Percentiles rank a stretch among this genome's conserved stretches.
These are phyloP conservation scores for Boletus reticuloceps DNA, from an alignment of 768 basidiomycete species.

Conservation along the genomic window DNA sequence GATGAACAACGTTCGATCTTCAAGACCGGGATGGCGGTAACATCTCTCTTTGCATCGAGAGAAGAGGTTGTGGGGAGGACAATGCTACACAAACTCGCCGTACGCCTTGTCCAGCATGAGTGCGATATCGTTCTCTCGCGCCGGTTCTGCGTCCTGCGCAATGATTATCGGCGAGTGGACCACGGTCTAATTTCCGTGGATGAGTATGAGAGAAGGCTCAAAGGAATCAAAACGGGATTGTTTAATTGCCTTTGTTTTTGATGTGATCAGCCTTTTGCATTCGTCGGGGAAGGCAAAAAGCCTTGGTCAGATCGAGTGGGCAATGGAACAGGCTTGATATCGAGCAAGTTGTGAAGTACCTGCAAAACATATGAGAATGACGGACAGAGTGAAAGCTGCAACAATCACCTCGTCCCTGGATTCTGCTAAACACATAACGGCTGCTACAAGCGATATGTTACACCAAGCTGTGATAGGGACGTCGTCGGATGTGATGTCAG, in stretches of 20 bases:
- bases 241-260: slow-evolving; percentile 70
- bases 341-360: slow-evolving; percentile 68
- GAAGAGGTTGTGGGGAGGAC: slow-evolving; percentile 59
- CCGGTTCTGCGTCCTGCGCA: slow-evolving; percentile 57
- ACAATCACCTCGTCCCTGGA: slow-evolving; percentile 69
- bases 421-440: slow-evolving; percentile 61
- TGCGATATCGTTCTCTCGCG: slow-evolving; percentile 51
- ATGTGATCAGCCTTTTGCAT: slow-evolving; percentile 52
- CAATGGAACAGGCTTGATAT: slow-evolving; percentile 56
- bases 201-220: neutral
- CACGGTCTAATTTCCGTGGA: slow-evolving; percentile 48
- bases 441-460: slow-evolving; percentile 67
- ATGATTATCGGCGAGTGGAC: slow-evolving; percentile 60
- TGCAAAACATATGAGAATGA: slow-evolving; percentile 15
- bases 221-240: slow-evolving; percentile 49
- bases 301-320: slow-evolving; percentile 46
- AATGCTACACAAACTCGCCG: slow-evolving; percentile 65
- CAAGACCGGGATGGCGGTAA: slow-evolving; percentile 38
- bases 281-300: slow-evolving; percentile 59
- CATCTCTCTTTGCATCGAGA: slow-evolving; percentile 13
- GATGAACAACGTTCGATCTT: slow-evolving; percentile 60
- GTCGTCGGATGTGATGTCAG: slow-evolving; percentile 53
- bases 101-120: slow-evolving; percentile 89
- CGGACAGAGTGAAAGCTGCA: neutral
- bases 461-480: slow-evolving; percentile 70